Base-by-base conservation (phyloP, 768 basidiomycete species). In the Rhizopogon vesiculosus region DNA sequence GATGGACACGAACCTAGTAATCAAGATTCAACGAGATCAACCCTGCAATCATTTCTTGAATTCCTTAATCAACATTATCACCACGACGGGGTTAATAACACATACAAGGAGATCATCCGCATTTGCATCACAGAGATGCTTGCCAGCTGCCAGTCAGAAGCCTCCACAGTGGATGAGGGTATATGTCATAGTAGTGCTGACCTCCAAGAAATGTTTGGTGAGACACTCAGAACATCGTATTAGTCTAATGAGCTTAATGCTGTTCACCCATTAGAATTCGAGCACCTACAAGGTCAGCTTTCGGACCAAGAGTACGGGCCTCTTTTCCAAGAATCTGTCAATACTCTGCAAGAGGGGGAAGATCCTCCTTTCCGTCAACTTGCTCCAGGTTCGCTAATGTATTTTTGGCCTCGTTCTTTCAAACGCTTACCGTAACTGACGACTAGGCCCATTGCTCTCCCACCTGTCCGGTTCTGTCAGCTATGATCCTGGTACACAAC, bases 91-190 rank as follows among this genome's bases (percentile, higher is more conserved):
- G 35, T 38, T 13, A 38, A 38, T 12, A 38, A 5, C 5, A 10
- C 10, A 38, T 38, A 38, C 35, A 38, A 38, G 2, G 35, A 38
- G 13, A 38, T 38, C 35, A 38, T 38, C 10, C 35, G 35, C 1
- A 13, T 38, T 38, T 38, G 35, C 35, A 38, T 38, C 13, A 12
- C 59, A 42, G 67, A 62, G 35, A 66, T 68, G 19, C 31, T 67
- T 7, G 62, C 60, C 38, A 62, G 58, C 10, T 44, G 41, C 7
- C 57, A 57, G 3, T 60, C 58, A 61, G 53, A 62, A 59, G 52
- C 55, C 7, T 5, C 28, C 59, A 35, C 4, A 52, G 25, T 39
- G 58, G 61, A 16, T 19, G 43, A 28, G 53, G 56, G 42, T 25
- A 3, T 45, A 50, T 45, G 46, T 6, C 13, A 35, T 35, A 35